Evolutionary conservation across 2,329 filamentous ascomycete species (phyloP).

Genomic region (Myriosclerotinia duriaeana): DNA sequence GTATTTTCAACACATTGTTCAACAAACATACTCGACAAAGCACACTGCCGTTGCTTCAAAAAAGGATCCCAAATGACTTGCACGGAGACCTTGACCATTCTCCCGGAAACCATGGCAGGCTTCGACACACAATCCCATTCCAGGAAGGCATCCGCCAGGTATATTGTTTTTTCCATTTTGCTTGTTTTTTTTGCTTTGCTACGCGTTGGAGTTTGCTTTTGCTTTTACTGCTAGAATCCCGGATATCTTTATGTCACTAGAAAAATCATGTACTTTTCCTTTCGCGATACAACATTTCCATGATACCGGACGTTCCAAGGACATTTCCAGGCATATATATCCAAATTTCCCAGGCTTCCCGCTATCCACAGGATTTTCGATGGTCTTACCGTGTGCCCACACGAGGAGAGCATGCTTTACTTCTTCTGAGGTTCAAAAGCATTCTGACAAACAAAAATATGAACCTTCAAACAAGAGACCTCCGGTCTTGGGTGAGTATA

Average conservation of each 20-base stretch:
- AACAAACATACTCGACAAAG: conserved; percentile 16
- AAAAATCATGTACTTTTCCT: conserved; percentile 35
- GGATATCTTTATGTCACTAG: conserved; percentile 35
- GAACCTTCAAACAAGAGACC: conserved; percentile 18
- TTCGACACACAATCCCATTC: conserved; percentile 35
- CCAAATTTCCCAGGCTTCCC: conserved; percentile 14
- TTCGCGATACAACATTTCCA: conserved; percentile 26
- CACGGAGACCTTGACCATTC: conserved; percentile 38
- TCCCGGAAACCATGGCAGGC: conserved; percentile 40
- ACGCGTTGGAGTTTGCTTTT: conserved; percentile 25
- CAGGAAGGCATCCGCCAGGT: conserved; percentile 40
- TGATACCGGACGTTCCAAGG: conserved; percentile 22
- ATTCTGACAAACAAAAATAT: conserved; percentile 19
- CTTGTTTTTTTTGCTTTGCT: conserved; percentile 27
- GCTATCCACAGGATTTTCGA: conserved; percentile 10
- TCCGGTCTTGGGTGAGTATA: conserved; percentile 22
- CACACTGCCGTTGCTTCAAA: conserved; percentile 26
- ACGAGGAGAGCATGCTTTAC: conserved; percentile 15
- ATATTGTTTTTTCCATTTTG: conserved; percentile 36
- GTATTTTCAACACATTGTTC: conserved; percentile 22
- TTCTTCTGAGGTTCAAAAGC: conserved; percentile 11
- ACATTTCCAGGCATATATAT: conserved; percentile 15
- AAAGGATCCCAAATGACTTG: conserved; percentile 37
- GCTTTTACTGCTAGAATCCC: conserved; percentile 20
- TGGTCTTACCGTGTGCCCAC: conserved; percentile 14